phyloP scores from a whole-genome alignment of 1,139 yeast genomes.

The Yamadazyma blattariae region DNA sequence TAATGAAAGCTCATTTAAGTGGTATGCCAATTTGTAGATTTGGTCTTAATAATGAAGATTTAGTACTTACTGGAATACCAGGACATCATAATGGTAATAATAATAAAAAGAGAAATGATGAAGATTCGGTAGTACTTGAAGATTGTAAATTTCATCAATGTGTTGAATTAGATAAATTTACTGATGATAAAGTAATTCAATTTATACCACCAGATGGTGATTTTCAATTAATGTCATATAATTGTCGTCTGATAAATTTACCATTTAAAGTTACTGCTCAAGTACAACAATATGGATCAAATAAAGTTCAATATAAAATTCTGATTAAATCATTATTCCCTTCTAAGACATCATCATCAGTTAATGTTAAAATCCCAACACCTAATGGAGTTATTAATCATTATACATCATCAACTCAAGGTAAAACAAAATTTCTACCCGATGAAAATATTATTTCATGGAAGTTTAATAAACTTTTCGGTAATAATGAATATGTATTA shows the following conservation, averaged over 20 bases:
- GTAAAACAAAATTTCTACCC: slow-evolving; percentile 67
- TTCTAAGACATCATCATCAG: slow-evolving; percentile 60
- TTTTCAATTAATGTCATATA: slow-evolving; percentile 81
- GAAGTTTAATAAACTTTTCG: slow-evolving; percentile 68
- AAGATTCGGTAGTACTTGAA: slow-evolving; percentile 50
- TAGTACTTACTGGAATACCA: slow-evolving; percentile 2
- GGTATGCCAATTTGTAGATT: slow-evolving; percentile 73
- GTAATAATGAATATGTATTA: slow-evolving; percentile 60
- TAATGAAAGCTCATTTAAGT: slow-evolving; percentile 67
- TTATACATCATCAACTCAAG: slow-evolving; percentile 50
- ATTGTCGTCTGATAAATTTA: slow-evolving; percentile 50
- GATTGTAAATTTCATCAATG: slow-evolving; percentile 92
- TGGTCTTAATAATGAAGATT: slow-evolving; percentile 48
- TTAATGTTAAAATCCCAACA: slow-evolving; percentile 63
- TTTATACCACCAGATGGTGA: slow-evolving; percentile 94
- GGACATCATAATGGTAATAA: slow-evolving; percentile 5
- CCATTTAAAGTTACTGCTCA: slow-evolving; percentile 74
- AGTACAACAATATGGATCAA: slow-evolving; percentile 51
- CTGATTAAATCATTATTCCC: slow-evolving; percentile 64
- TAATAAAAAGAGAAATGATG: slow-evolving; percentile 5
- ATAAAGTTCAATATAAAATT: slow-evolving; percentile 54
- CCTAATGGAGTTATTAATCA: slow-evolving; percentile 62
- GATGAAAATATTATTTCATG: slow-evolving; percentile 66
- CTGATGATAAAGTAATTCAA: slow-evolving; percentile 73
- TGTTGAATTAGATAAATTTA: slow-evolving; percentile 78